Base-by-base conservation (phyloP, 2,329 filamentous ascomycete species). In the Fusarium fracticaudum region DNA sequence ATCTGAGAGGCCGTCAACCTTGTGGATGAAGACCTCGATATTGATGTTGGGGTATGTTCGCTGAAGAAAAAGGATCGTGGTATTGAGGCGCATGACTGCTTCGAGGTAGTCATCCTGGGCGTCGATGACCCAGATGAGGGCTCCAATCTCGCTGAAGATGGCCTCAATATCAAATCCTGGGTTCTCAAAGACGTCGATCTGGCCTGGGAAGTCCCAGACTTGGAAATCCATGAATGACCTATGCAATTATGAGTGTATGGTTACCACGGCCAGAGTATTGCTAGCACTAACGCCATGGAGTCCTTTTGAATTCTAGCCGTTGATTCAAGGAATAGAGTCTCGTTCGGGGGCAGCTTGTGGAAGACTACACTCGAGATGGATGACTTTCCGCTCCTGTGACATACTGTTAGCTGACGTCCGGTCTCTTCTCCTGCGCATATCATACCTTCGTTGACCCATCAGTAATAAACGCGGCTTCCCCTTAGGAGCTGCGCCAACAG, bases 181-280 rank as follows among this genome's bases (percentile, higher is more conserved):
- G 79, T 96, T 94, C 69, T 97, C 92, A 78, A 97, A 97, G 64
- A 91, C 87, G 84, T 98, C 94, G 74, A 98, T 91, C 83, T 98
- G 95, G 31, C 96, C 95, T 5, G 96, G 96, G 66, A 99, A 95
- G 81, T 99, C 96, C 94, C 95, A 98, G 54, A 98, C 94, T 84
- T 98, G 96, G 77, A 98, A 98, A 81, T 98, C 96, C 95, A 98
- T 98, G 81, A 99, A 98, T 7, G 96, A 98, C 77, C 95, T 98
- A 48, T 12, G 72, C 64, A 24, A 43, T 35, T 10, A 15, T 50
- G 31, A 62, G 64, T 43, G 38, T 33, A 24, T 24, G 26, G 18
- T 48, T 63, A 63, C 33, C 33, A 43, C 22, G 26, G 35, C n/a
- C 8, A 31, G 35, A n/a, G 31, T 4, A 57, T 35, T 24, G 15